phyloP scores from a whole-genome alignment of 2,329 filamentous ascomycete genomes.

The Fusarium sambucinum region DNA sequence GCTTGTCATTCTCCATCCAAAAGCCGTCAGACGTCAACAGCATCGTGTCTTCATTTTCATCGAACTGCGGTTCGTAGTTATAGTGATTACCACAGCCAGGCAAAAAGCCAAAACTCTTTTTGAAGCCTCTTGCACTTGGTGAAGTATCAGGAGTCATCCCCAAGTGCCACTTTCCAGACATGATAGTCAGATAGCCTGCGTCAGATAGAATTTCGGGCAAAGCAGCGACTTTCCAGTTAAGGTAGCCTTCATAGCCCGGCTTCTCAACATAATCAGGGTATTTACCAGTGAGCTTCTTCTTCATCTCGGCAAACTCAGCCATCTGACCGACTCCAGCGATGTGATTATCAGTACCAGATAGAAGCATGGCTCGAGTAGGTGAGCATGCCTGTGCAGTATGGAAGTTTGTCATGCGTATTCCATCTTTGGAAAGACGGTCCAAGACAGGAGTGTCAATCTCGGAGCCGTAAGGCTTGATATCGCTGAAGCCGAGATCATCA shows the following conservation, averaged over 20 bases:
- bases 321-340: conserved; percentile 66
- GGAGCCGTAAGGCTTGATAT: conserved; percentile 58
- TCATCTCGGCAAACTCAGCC: conserved; percentile 54
- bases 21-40: conserved; percentile 20
- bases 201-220: conserved; percentile 49
- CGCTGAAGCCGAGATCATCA: conserved; percentile 48
- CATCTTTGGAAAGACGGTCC: conserved; percentile 61
- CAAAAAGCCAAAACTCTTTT: conserved; percentile 56
- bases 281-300: conserved; percentile 5
- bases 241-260: conserved; percentile 51
- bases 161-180: conserved; percentile 53
- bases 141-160: conserved; percentile 31
- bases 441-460: conserved; percentile 69
- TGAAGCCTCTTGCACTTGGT: conserved; percentile 52
- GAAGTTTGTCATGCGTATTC: conserved; percentile 68
- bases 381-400: conserved; percentile 70
- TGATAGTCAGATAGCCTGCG: conserved; percentile 50
- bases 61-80: conserved; percentile 61
- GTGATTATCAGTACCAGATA: conserved; percentile 69
- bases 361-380: conserved; percentile 69
- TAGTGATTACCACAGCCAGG: conserved; percentile 65
- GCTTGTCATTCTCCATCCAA: conserved; percentile 58
- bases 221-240: conserved; percentile 50
- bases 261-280: conserved; percentile 17
- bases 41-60: not conserved